These are phyloP conservation scores for Lumnitzera racemosa DNA, from an alignment of 345 rosid genomes.

Conservation along the genomic window DNA sequence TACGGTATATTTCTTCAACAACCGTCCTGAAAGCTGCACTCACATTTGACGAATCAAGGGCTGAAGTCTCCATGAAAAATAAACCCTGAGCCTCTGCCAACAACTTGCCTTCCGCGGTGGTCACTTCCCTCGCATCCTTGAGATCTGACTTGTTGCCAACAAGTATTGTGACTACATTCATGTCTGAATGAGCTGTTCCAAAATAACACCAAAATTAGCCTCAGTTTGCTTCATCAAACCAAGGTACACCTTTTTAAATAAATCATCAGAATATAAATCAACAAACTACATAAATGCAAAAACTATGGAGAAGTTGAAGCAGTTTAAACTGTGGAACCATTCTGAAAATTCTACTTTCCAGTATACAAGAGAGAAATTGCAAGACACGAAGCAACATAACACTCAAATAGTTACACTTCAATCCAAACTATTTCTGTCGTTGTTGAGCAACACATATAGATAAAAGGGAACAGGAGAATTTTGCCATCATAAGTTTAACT, in stretches of 20 bases:
- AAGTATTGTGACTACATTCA: slow-evolving; percentile 90
- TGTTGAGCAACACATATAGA: no score
- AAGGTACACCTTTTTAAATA: neutral
- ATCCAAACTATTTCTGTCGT: no score
- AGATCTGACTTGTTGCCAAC: slow-evolving; percentile 94
- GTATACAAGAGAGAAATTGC: no score
- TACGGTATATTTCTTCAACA: slow-evolving; percentile 83
- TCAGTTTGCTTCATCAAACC: neutral
- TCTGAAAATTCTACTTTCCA: no score
- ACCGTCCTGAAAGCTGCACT: slow-evolving; percentile 86
- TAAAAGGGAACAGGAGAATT: no score
- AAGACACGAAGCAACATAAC: no score
- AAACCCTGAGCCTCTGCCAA: slow-evolving; percentile 86
- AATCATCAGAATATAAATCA: neutral
- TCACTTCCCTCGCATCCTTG: slow-evolving; percentile 83
- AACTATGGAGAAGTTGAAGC: no score
- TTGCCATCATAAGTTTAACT: no score
- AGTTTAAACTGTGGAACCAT: no score
- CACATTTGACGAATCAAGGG: slow-evolving; percentile 90
- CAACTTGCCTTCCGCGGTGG: slow-evolving; percentile 75
- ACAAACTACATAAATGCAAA: no score
- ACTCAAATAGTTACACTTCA: no score
- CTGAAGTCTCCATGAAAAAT: slow-evolving; percentile 94
- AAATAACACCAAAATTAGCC: slow-evolving; percentile 9
- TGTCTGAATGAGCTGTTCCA: slow-evolving; percentile 89